Percentiles rank a stretch among this genome's conserved stretches.
phyloP scores from a whole-genome alignment of 768 basidiomycete genomes.

The Pulveroboletus sp. region DNA sequence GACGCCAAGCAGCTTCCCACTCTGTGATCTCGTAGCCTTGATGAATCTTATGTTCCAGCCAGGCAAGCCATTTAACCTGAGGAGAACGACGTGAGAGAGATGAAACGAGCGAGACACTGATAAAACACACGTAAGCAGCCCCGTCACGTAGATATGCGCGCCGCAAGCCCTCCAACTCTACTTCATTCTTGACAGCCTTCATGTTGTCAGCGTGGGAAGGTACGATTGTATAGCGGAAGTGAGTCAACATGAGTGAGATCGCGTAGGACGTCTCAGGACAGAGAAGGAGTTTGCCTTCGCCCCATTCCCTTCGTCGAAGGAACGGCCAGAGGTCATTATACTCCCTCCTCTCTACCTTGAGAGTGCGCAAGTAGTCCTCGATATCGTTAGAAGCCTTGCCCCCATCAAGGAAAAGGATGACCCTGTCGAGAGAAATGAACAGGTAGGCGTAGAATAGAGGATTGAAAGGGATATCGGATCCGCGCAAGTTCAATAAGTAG shows the following conservation, averaged over 20 bases:
- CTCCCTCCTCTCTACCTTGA: slow-evolving; percentile 55
- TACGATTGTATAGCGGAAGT: slow-evolving; percentile 71
- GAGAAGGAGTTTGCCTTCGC: slow-evolving; percentile 75
- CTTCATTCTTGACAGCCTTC: slow-evolving; percentile 86
- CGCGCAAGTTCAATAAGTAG: slow-evolving; percentile 85
- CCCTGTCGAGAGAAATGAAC: slow-evolving; percentile 58
- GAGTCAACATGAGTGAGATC: slow-evolving; percentile 80
- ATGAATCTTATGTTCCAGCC: slow-evolving; percentile 78
- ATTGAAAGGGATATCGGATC: slow-evolving; percentile 86
- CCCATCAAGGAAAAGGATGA: slow-evolving; percentile 73
- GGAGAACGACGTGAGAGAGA: slow-evolving; percentile 10
- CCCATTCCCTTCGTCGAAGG: slow-evolving; percentile 70
- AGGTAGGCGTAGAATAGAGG: slow-evolving; percentile 90
- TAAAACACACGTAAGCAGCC: slow-evolving; percentile 64
- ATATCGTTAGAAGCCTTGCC: slow-evolving; percentile 60
- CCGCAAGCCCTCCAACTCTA: slow-evolving; percentile 78
- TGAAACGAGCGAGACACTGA: slow-evolving; percentile 6
- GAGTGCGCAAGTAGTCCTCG: slow-evolving; percentile 50
- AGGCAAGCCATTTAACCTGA: slow-evolving; percentile 79
- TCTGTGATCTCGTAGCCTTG: slow-evolving; percentile 84
- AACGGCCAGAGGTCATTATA: slow-evolving; percentile 82
- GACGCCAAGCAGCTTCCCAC: slow-evolving; percentile 83
- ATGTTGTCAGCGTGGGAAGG: slow-evolving; percentile 69
- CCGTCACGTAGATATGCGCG: slow-evolving; percentile 90
- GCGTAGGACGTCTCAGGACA: slow-evolving; percentile 75